Base-by-base conservation (phyloP, 2,329 filamentous ascomycete species). In the Pseudocercospora crystallina region DNA sequence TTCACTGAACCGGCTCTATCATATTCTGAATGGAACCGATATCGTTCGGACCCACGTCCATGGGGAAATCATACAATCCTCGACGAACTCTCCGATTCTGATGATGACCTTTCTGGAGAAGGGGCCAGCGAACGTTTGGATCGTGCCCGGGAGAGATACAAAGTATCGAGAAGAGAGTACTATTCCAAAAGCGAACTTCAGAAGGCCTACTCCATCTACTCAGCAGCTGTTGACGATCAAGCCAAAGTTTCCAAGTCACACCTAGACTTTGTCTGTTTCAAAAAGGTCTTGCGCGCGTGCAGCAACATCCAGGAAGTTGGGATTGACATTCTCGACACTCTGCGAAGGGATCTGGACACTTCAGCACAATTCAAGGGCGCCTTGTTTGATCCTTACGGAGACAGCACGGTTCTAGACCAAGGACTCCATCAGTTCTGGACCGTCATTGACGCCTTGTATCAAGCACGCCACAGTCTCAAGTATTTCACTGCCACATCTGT, bases 351-450 rank as follows among this genome's bases (percentile, higher is more conserved):
- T 14, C 5, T 3, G 14, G 8, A 8, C 10, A 14, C 11, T 14
- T 5, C 2, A 12, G 17, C 13, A n/a, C 17, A 26, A 2, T 49
- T 36, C 26, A 26, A 44, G n/a, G 40, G 43, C 8, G n/a, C 40
- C 4, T 37, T 43, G 39, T 15, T 43, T 8, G 13, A 15, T 4
- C 47, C 47, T 4, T 37, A 12, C 12, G 47, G 40, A n/a, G 47
- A 49, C 14, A 43, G 14, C 14, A 29, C 32, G 8, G 9, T 30
- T 17, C 31, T 14, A n/a, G 40, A 43, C n/a, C 47, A 49, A 20
- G 47, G 33, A 13, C 39, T 49, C 9, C 31, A 49, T 33, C 47
- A 49, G 13, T 49, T 49, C 33, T 49, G 39, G 47, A 38, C 32
- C 11, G 30, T 38, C 8, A 15, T 43, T 7, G 10, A 44, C 13